These are phyloP conservation scores for Sarocladiaceae sp. DNA, from an alignment of 2,329 filamentous ascomycete genomes.

Conservation along the genomic window DNA sequence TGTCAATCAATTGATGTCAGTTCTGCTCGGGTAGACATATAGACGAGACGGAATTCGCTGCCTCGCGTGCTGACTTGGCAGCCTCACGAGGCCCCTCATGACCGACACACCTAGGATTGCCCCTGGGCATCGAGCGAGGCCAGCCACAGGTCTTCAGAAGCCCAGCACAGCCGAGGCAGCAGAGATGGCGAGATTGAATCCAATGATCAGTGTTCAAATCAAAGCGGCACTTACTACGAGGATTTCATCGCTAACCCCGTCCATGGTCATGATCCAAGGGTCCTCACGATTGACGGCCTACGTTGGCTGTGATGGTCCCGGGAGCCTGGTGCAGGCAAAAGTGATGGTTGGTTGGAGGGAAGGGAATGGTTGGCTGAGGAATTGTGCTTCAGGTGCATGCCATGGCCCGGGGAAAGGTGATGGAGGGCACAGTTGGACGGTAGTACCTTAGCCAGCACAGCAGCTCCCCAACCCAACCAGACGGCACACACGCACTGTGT, in stretches of 20 bases:
- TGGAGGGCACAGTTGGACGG: not conserved
- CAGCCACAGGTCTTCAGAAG: not conserved
- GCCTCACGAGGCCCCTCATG: not conserved
- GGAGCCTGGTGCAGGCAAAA: conserved; percentile 8
- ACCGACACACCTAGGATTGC: too few species aligned
- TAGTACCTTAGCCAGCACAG: too few species aligned
- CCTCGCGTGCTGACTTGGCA: conserved; percentile 1
- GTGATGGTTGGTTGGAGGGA: not conserved
- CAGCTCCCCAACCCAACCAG: conserved; percentile 3
- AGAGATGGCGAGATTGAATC: not conserved
- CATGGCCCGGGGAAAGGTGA: not conserved
- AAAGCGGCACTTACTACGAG: conserved; percentile 3
- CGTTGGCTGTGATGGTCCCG: not conserved
- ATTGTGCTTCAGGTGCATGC: conserved; percentile 2
- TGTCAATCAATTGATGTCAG: not conserved
- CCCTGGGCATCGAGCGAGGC: not conserved
- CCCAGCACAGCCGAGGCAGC: not conserved
- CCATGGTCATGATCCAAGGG: conserved; percentile 1
- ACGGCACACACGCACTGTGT: not conserved
- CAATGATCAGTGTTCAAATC: not conserved
- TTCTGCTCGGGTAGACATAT: not conserved
- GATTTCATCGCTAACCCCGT: conserved; percentile 1
- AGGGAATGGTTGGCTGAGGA: not conserved
- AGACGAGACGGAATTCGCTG: too few species aligned
- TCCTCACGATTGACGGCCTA: not conserved